phyloP scores from a whole-genome alignment of 305 asterid genomes.

The Fraxinus greggii region DNA sequence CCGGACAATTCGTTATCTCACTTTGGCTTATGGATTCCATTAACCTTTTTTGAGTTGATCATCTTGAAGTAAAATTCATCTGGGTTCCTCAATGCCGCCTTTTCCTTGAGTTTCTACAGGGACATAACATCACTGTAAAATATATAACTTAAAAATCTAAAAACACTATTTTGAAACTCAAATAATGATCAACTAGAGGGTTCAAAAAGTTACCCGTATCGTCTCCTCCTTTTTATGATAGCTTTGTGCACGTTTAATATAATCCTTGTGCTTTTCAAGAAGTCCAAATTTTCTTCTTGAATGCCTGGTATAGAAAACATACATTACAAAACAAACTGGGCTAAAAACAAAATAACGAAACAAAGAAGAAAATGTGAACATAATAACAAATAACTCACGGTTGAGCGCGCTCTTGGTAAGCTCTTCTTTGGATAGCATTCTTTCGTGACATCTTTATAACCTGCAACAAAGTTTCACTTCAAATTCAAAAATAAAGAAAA shows the following conservation, averaged over 20 bases:
- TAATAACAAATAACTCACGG: constrained; percentile 54
- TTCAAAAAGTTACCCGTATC: constrained; percentile 44
- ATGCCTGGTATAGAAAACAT: constrained; percentile 33
- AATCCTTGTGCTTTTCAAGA: constrained; percentile 88
- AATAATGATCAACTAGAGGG: neutral
- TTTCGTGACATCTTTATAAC: constrained; percentile 38
- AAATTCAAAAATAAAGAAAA: neutral
- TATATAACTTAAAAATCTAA: neutral
- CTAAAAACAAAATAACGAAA: neutral
- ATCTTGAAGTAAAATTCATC: constrained; percentile 86
- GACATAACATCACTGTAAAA: neutral
- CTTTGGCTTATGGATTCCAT: constrained; percentile 71
- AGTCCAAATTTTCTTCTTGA: constrained; percentile 66
- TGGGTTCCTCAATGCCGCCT: constrained; percentile 78
- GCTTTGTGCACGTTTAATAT: constrained; percentile 62
- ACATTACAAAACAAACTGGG: neutral
- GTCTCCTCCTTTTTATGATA: constrained; percentile 67
- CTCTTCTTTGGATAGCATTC: constrained; percentile 63
- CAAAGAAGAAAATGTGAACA: neutral
- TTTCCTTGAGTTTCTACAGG: constrained; percentile 79
- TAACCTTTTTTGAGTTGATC: constrained; percentile 53
- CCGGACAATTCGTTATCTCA: constrained; percentile 33
- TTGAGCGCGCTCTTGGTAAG: constrained; percentile 85
- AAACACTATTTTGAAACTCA: neutral
- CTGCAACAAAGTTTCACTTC: neutral